phyloP scores from a whole-genome alignment of 345 rosid genomes.

The Draba incana region DNA sequence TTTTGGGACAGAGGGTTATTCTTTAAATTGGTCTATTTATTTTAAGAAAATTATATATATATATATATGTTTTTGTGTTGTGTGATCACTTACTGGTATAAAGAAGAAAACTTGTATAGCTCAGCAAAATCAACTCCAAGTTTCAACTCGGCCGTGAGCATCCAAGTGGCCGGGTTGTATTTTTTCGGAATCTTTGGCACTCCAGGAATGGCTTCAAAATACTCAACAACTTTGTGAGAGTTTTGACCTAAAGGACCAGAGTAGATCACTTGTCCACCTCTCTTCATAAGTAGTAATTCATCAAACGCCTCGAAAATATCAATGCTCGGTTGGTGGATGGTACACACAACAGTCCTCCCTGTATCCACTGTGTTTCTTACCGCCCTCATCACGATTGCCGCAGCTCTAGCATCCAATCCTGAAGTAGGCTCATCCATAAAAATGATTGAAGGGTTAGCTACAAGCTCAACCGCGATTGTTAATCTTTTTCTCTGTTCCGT shows the following conservation, averaged over 20 bases:
- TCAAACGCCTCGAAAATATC: constrained; percentile 91
- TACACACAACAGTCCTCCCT: constrained; percentile 84
- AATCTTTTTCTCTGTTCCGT: constrained; percentile 86
- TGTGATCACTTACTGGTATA: constrained; percentile 54
- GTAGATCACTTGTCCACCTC: constrained; percentile 85
- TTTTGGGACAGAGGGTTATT: too few species aligned
- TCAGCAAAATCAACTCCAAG: constrained; percentile 81
- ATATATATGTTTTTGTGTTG: neutral
- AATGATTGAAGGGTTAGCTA: constrained; percentile 84
- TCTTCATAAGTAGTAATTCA: constrained; percentile 75
- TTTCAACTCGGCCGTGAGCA: constrained; percentile 72
- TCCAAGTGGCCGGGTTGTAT: constrained; percentile 88
- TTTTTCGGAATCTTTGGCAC: constrained; percentile 70
- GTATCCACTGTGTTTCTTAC: constrained; percentile 90
- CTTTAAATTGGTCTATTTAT: too few species aligned
- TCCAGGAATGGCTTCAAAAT: constrained; percentile 77
- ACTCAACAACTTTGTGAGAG: constrained; percentile 72
- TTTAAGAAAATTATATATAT: too few species aligned
- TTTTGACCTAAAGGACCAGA: constrained; percentile 67
- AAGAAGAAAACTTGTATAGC: constrained; percentile 56
- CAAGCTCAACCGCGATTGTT: constrained; percentile 87
- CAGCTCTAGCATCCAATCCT: constrained; percentile 89
- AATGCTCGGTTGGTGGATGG: constrained; percentile 84
- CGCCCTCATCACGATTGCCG: constrained; percentile 90
- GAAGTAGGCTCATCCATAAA: constrained; percentile 96